Conservation (phyloP, 495 filamentous ascomycete genomes). For the Pyrenula massariospora region DNA sequence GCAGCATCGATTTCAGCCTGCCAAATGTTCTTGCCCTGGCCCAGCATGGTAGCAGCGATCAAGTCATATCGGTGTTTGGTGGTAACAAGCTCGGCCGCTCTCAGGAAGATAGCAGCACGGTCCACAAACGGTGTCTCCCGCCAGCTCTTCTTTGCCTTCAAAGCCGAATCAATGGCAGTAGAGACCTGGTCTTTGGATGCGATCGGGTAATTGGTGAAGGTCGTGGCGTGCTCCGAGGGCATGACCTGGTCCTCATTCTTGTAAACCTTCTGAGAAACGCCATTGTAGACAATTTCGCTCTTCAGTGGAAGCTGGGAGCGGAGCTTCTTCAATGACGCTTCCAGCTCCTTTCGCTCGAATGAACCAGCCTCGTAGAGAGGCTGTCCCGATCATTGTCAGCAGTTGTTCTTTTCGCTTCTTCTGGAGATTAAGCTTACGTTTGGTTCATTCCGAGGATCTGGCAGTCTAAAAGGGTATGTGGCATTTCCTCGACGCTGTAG, state of each 20-base stretch:
- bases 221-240: slow-evolving; percentile 56
- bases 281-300: slow-evolving; percentile 51
- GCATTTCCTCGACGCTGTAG: slow-evolving; percentile 17
- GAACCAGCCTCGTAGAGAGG: slow-evolving; percentile 66
- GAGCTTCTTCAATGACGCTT: slow-evolving; percentile 47
- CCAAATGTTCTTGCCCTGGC: slow-evolving; percentile 95
- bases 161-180: slow-evolving; percentile 64
- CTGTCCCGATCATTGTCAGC: slow-evolving; percentile 28
- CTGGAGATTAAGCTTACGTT: slow-evolving; percentile 15
- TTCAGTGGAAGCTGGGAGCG: slow-evolving; percentile 29
- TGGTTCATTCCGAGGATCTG: slow-evolving; percentile 23
- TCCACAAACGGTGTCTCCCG: slow-evolving; percentile 75
- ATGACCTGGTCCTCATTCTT: slow-evolving; percentile 45
- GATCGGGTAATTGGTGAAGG: slow-evolving; percentile 64
- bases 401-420: neutral
- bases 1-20: slow-evolving; percentile 95
- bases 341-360: slow-evolving; percentile 52
- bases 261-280: slow-evolving; percentile 30
- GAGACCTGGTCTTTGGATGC: slow-evolving; percentile 58
- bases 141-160: slow-evolving; percentile 74
- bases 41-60: slow-evolving; percentile 88
- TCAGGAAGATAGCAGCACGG: slow-evolving; percentile 82
- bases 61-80: slow-evolving; percentile 88
- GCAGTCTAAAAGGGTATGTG: slow-evolving; percentile 22
- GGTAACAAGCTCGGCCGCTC: slow-evolving; percentile 80